Percentiles rank a stretch among this genome's conserved stretches.
phyloP scores from a whole-genome alignment of 306 rosid genomes.

The Begonia masoniana region DNA sequence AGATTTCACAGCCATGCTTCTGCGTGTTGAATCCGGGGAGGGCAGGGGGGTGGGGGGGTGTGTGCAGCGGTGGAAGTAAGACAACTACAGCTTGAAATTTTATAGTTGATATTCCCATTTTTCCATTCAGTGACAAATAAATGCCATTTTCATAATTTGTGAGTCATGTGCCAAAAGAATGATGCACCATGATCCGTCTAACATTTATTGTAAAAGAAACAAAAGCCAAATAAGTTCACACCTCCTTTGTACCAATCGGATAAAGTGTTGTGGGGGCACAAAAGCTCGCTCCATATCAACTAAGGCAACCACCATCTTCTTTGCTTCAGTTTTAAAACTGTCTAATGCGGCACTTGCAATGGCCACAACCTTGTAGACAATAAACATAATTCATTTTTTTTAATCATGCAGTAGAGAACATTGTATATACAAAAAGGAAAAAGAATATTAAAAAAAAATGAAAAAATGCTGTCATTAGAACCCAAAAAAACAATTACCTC shows the following conservation, averaged over 20 bases:
- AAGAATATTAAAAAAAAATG: background rate
- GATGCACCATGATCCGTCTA: no score
- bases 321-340: slow-evolving; percentile 74
- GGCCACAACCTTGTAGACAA: slow-evolving; percentile 52
- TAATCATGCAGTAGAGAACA: slow-evolving; percentile 1
- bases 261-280: slow-evolving; percentile 97
- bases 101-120: no score
- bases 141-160: no score
- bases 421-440: background rate
- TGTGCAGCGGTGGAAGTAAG: no score
- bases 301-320: slow-evolving; percentile 92
- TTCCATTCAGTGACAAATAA: no score
- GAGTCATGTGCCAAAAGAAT: no score
- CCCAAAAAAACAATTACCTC: slow-evolving; percentile 31
- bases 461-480: background rate
- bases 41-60: no score
- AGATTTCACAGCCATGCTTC: no score
- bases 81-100: no score
- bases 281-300: slow-evolving; percentile 99
- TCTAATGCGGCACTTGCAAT: slow-evolving; percentile 80
- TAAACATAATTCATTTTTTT: background rate
- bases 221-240: slow-evolving; percentile 2
- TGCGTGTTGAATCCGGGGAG: no score
- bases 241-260: slow-evolving; percentile 96
- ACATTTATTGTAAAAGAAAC: no score